Evolutionary conservation across 2,329 filamentous ascomycete genomes (phyloP).

Genomic region (Aurifilum marmelostoma): DNA sequence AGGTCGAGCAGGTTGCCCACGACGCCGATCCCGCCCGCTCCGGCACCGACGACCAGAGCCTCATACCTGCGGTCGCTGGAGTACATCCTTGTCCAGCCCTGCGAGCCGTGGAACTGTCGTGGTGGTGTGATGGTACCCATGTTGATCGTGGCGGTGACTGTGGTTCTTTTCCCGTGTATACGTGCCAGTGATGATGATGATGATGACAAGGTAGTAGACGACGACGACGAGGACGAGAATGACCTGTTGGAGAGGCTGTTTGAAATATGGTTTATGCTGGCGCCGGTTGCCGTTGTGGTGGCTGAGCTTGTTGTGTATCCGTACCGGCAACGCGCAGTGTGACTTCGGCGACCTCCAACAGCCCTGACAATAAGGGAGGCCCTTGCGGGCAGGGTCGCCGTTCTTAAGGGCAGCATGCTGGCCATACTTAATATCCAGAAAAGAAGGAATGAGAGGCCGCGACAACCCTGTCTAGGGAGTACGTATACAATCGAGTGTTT

Average conservation of each 20-base stretch:
- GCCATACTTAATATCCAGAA: conserved; percentile 2
- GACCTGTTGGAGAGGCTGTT: not conserved
- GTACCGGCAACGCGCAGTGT: not conserved
- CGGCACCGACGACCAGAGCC: conserved; percentile 31
- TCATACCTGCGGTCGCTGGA: conserved; percentile 29
- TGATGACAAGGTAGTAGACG: not conserved
- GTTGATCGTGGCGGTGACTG: not conserved
- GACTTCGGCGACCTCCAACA: not conserved
- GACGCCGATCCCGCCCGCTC: conserved; percentile 53
- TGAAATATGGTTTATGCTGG: not conserved
- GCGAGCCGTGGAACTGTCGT: conserved; percentile 16
- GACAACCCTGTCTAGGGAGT: conserved; percentile 1
- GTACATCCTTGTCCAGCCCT: conserved; percentile 29
- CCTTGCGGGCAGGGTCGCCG: conserved; percentile 6
- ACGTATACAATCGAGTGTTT: not conserved
- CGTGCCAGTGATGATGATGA: too few species aligned
- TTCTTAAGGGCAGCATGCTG: conserved; percentile 13
- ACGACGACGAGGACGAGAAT: not conserved
- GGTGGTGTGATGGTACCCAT: conserved; percentile 29
- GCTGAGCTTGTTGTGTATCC: conserved; percentile 8
- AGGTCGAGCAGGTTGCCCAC: conserved; percentile 65
- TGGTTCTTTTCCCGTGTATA: not conserved
- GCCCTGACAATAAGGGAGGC: not conserved
- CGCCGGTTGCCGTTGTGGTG: conserved; percentile 1
- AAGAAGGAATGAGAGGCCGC: not conserved